Evolutionary conservation across 768 basidiomycete genomes (phyloP).

Genomic region (Leucogyrophana mollusca): DNA sequence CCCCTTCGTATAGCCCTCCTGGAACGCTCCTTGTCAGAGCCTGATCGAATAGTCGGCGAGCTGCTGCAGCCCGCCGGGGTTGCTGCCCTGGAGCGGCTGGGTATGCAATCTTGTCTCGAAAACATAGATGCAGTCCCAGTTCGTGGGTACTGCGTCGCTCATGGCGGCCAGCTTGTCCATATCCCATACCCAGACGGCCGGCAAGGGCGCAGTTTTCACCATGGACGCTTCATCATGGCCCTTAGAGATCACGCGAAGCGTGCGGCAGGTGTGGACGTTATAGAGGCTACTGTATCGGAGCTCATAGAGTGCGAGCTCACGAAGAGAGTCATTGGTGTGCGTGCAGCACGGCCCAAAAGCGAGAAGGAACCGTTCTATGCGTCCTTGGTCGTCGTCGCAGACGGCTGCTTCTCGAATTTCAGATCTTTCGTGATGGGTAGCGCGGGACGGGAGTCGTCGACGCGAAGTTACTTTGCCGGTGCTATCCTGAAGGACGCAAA

Average conservation of each 20-base stretch:
- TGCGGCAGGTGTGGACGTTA: slow-evolving; percentile 68
- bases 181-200: slow-evolving; percentile 81
- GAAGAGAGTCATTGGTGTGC: slow-evolving; percentile 63
- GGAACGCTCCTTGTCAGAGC: slow-evolving; percentile 89
- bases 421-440: slow-evolving; percentile 62
- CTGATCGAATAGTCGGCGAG: slow-evolving; percentile 97
- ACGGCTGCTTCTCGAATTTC: slow-evolving; percentile 96
- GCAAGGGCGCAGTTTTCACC: slow-evolving; percentile 89
- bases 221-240: slow-evolving; percentile 84
- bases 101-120: slow-evolving; percentile 72
- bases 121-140: slow-evolving; percentile 85
- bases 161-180: slow-evolving; percentile 61
- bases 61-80: slow-evolving; percentile 94
- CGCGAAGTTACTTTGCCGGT: slow-evolving; percentile 83
- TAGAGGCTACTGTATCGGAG: slow-evolving; percentile 83
- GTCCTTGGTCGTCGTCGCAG: slow-evolving; percentile 83
- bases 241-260: slow-evolving; percentile 64
- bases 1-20: slow-evolving; percentile 80
- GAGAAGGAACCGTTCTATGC: slow-evolving; percentile 63
- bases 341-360: slow-evolving; percentile 43
- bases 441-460: slow-evolving; percentile 46
- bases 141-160: slow-evolving; percentile 83
- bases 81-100: slow-evolving; percentile 70
- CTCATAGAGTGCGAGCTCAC: slow-evolving; percentile 59
- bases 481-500: slow-evolving; percentile 74